Conservation (phyloP, 2,329 filamentous ascomycete species). For the Phaeosphaeria sp. region DNA sequence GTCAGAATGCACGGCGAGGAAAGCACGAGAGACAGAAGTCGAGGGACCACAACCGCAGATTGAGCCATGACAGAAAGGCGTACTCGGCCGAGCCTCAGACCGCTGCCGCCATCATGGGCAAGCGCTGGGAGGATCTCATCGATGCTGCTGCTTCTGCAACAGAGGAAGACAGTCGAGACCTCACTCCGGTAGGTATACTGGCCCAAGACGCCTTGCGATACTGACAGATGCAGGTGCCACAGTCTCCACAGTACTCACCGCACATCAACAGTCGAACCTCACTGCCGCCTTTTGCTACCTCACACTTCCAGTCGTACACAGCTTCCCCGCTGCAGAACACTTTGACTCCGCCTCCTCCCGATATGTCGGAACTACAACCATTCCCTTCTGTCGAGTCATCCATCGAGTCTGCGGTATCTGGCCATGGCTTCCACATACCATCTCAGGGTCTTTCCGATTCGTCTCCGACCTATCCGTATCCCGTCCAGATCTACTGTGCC, state of each 20-base stretch:
- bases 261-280: constrained; percentile 63
- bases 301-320: constrained; percentile 72
- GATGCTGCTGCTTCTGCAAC: constrained; percentile 93
- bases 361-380: constrained; percentile 64
- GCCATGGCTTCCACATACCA: constrained; percentile 68
- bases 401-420: constrained; percentile 74
- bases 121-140: constrained; percentile 95
- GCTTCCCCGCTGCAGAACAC: constrained; percentile 91
- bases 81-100: constrained; percentile 84
- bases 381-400: constrained; percentile 90
- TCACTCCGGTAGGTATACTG: constrained; percentile 75
- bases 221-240: constrained; percentile 50
- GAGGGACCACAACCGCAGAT: constrained; percentile 74
- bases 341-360: constrained; percentile 75
- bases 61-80: constrained; percentile 80
- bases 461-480: constrained; percentile 60
- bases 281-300: constrained; percentile 63
- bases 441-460: constrained; percentile 62
- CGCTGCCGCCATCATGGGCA: constrained; percentile 75
- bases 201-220: constrained; percentile 8
- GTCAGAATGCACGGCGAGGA: constrained; percentile 75
- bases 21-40: constrained; percentile 85
- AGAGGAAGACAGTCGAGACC: constrained; percentile 86
- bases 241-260: constrained; percentile 61
- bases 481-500: constrained; percentile 89